These are phyloP conservation scores for Catenaria anguillulae DNA, from an alignment of 371 early-diverging fungal species.

Conservation along the genomic window DNA sequence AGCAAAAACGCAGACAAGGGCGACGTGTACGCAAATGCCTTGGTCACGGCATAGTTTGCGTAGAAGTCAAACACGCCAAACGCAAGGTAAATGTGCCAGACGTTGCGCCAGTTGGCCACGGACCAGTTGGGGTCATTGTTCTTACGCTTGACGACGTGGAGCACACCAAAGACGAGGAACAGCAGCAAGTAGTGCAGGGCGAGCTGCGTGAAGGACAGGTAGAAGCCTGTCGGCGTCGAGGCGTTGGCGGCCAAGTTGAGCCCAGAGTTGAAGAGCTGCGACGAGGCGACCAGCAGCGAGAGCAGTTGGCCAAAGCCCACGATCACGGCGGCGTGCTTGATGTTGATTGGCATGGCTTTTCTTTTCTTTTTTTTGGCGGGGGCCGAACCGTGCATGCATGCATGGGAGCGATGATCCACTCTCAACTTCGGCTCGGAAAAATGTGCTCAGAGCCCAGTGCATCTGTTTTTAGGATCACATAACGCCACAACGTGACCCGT, in stretches of 20 bases:
- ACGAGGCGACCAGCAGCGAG: background rate
- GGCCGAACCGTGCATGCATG: too few relatives aligned
- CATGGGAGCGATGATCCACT: too few relatives aligned
- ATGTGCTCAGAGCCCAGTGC: too few relatives aligned
- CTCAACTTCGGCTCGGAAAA: too few relatives aligned
- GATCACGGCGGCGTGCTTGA: background rate
- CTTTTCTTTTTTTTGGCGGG: too few relatives aligned
- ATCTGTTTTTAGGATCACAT: too few relatives aligned
- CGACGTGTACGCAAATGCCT: background rate
- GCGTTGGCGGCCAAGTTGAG: background rate
- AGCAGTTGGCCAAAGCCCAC: background rate
- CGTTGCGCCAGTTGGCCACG: background rate
- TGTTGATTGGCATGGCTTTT: too few relatives aligned
- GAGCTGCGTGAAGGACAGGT: background rate
- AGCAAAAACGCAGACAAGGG: constrained; percentile 1
- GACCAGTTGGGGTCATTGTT: background rate
- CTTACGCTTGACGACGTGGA: background rate
- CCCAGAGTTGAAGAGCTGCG: background rate
- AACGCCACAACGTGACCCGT: too few relatives aligned
- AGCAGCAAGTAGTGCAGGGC: background rate
- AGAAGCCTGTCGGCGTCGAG: background rate
- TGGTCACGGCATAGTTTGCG: background rate
- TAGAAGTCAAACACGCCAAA: background rate
- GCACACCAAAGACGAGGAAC: background rate
- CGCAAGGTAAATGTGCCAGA: background rate